Base-by-base conservation (phyloP, 768 basidiomycete genomes). In the Mycena olivaceomarginata region DNA sequence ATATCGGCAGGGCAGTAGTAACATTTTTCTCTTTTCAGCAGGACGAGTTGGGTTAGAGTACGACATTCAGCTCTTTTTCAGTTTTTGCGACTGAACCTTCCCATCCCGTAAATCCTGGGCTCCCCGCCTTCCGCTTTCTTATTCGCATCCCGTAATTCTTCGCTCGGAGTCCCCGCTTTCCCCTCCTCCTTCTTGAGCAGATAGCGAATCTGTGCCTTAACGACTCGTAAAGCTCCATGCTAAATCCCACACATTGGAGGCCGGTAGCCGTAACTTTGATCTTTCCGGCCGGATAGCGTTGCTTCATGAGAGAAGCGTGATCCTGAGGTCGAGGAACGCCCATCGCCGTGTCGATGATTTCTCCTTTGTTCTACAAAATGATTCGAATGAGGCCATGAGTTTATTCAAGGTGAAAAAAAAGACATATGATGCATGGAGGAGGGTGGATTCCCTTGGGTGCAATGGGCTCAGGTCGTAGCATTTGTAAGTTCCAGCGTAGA, bases 311-410 rank as follows among this genome's bases (percentile, higher is more conserved):
- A 0, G 3, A 11, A 2, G 5, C 43, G 18, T 40, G n/a, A 11
- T 57, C 22, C 8, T 51, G 16, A 2, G 63, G 71, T 12, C 39
- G 41, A 31, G 63, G 71, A n/a, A 64, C 40, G 20, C 71, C 71
- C 20, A 72, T 7, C 3, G 48, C 63, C 0, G 37, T 51, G 12
- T 66, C 64, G 9, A 66, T 37, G 6, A 72, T 65, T 22, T 31
- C 53, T 4, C 10, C 13, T n/a, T 4, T 0, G 10, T 37, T 9
- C 63, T 56, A 11, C 11, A 37, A 39, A 16, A 16, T 22, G 31
- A 31, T 31, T 31, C 31, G 31, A 31, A 20, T 46, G 10, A 40
- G 18, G 25, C 18, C 7, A 20, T 13, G 22, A 22, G 22, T n/a
- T 60, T 4, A 45, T 5, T 41, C 7, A 15, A 25, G 1, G 13